Conservation (phyloP, 164 flowering plant species). For the Vitis vinifera region ASM3070453v1 NC_081812.1:15963001-15963500, state of each 20-base stretch:
- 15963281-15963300: slow-evolving; percentile 65
- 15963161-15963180: slow-evolving; percentile 29
- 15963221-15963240: slow-evolving; percentile 56
- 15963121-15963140: not conserved
- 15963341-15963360: not conserved
- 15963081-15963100: not conserved
- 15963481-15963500: not conserved
- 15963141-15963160: not conserved
- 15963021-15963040: too few relatives aligned
- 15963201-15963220: slow-evolving; percentile 27
- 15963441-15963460: slow-evolving; percentile 11
- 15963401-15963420: slow-evolving; percentile 13
- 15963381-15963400: slow-evolving; percentile 11
- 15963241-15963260: slow-evolving; percentile 41
- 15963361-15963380: not conserved
- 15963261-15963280: slow-evolving; percentile 31
- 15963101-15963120: not conserved
- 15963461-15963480: not conserved
- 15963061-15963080: too few relatives aligned
- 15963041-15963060: too few relatives aligned
- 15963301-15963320: slow-evolving; percentile 42
- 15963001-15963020: too few relatives aligned
- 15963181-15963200: slow-evolving; percentile 25
- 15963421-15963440: slow-evolving; percentile 13
- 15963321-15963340: slow-evolving; percentile 46